Evolutionary conservation across 305 asterid species (phyloP), one percentile per base, ranked within the genome.

Genomic region (Withania somnifera): DNA sequence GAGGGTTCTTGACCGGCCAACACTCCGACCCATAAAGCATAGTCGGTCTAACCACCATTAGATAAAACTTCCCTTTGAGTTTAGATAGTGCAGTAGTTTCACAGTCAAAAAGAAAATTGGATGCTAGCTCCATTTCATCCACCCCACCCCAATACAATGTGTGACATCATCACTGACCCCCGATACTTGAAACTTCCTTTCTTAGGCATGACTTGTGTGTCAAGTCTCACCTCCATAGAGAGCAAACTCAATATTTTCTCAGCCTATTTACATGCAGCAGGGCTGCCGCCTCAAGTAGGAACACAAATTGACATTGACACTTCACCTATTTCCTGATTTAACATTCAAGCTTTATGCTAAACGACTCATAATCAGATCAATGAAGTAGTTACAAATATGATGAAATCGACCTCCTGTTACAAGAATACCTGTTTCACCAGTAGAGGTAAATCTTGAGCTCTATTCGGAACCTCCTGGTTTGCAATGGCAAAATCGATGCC

Each of bases 401-500:
- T 54, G 84, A 34, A 68, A 86, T 34, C 45, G 73, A 84, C 84
- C 11, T 24, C 19, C 64, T 38, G 63, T 30, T 22, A 38, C 14
- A 54, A 47, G 24, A 30, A 22, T 17, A 95, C 99, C 98, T 88
- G 87, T 87, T 91, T 95, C 82, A 92, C 22, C 57, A 93, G 79
- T 15, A 84, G 66, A 86, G 99, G 97, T 84, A 95, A 86, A 56
- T 93, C 96, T 14, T 11, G 84, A 67, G 90, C 91, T 88, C 89
- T 88, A 83, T 32, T 30, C 0, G 97, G 91, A 64, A 90, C 86
- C 85, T 89, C 93, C 9, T 86, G 83, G 87, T 89, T 94, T 51
- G 95, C 89, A 84, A 93, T 82, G 57, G 94, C 87, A 89, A 86
- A 90, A 87, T 95, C 99, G 83, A 95, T 88, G 75, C 97, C 94